Conservation (phyloP, 2,329 filamentous ascomycete species). For the Aspergillus phoenicis region DNA sequence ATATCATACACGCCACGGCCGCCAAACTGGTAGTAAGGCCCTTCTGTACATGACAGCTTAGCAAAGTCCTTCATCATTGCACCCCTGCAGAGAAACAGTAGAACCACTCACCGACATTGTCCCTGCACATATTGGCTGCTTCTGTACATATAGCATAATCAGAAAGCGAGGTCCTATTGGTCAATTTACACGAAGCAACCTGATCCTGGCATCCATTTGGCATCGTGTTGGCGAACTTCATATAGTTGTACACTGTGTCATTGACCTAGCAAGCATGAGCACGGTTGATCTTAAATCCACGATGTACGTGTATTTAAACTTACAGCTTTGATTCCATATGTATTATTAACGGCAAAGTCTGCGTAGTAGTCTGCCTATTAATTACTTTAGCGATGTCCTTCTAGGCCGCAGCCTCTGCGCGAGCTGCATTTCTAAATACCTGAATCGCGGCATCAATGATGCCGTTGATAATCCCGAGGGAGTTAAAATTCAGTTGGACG, state of each 20-base stretch:
- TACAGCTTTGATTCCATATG: constrained; percentile 55
- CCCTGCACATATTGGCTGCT: constrained; percentile 58
- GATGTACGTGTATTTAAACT: constrained; percentile 5
- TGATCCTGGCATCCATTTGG: constrained; percentile 64
- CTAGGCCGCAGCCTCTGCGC: background rate
- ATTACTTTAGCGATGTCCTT: background rate
- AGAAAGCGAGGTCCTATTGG: constrained; percentile 60
- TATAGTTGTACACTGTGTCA: constrained; percentile 61
- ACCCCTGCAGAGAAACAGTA: background rate
- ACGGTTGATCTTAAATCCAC: background rate
- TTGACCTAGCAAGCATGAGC: constrained; percentile 45
- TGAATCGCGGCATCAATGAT: constrained; percentile 59
- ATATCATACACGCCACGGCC: constrained; percentile 65
- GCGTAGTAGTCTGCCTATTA: constrained; percentile 48
- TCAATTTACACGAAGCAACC: constrained; percentile 66
- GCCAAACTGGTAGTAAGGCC: constrained; percentile 57
- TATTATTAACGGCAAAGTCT: constrained; percentile 58
- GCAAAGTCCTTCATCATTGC: background rate
- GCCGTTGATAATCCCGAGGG: constrained; percentile 59
- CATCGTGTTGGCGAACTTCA: constrained; percentile 62
- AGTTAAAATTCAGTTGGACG: constrained; percentile 56
- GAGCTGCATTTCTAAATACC: constrained; percentile 2
- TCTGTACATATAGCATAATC: constrained; percentile 55
- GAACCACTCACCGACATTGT: constrained; percentile 51
- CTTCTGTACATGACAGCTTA: constrained; percentile 37